These are phyloP conservation scores for Blastocystis hominis DNA, from an alignment of 352 stramenopile species.

Conservation along the genomic window DNA sequence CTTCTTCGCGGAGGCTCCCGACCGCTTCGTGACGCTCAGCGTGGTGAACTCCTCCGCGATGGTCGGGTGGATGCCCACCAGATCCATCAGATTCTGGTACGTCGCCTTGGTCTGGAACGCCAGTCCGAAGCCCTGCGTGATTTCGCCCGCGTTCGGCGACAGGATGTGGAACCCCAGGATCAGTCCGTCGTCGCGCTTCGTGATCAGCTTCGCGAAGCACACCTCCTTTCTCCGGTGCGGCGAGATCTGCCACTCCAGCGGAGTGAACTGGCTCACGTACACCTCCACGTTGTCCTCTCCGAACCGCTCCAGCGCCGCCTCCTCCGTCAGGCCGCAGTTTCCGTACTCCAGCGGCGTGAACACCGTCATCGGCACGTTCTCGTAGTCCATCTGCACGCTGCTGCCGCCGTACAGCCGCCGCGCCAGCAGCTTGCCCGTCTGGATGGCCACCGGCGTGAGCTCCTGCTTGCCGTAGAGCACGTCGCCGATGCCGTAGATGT, in stretches of 20 bases:
- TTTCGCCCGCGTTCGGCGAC: conserved; percentile 92
- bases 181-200: conserved; percentile 72
- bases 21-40: conserved; percentile 83
- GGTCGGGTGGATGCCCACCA: conserved; percentile 90
- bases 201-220: conserved; percentile 88
- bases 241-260: conserved; percentile 83
- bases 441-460: conserved; percentile 92
- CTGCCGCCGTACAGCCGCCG: conserved; percentile 77
- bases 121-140: conserved; percentile 80
- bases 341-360: conserved; percentile 95
- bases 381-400: conserved; percentile 64
- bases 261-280: conserved; percentile 86
- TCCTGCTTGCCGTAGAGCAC: conserved; percentile 84
- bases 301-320: conserved; percentile 77
- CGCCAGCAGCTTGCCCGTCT: conserved; percentile 79
- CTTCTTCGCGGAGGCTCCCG: conserved; percentile 77
- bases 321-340: conserved; percentile 86
- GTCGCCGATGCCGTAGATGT: conserved; percentile 92
- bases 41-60: conserved; percentile 86
- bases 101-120: conserved; percentile 85
- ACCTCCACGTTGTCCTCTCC: conserved; percentile 82
- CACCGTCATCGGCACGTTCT: conserved; percentile 68
- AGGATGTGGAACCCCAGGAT: conserved; percentile 94
- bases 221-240: conserved; percentile 66
- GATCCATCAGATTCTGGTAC: conserved; percentile 79